phyloP scores from a whole-genome alignment of 441 rosid genomes.

The Biscutella laevigata region DNA sequence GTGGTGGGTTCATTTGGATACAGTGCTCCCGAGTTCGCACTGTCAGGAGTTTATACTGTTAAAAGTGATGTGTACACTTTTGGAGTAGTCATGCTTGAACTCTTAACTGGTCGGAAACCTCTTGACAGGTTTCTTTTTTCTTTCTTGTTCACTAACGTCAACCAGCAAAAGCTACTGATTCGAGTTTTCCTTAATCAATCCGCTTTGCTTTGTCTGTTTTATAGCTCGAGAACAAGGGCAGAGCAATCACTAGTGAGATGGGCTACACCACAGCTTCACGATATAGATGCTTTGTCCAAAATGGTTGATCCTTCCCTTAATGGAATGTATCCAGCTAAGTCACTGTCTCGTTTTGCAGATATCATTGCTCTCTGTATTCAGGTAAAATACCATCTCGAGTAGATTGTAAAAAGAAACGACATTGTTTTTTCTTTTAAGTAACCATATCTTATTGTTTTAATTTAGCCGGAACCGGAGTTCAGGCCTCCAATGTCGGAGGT shows the following conservation, averaged over 20 bases:
- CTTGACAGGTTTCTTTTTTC: constrained; percentile 76
- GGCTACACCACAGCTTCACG: constrained; percentile 98
- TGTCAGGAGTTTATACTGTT: constrained; percentile 87
- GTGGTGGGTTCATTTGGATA: constrained; percentile 93
- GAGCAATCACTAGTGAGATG: constrained; percentile 96
- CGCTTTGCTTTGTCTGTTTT: constrained; percentile 4
- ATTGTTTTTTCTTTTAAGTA: neutral
- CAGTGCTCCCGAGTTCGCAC: constrained; percentile 91
- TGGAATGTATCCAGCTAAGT: constrained; percentile 96
- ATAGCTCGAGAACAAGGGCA: constrained; percentile 69
- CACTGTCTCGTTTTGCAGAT: constrained; percentile 93
- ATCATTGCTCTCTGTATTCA: constrained; percentile 90
- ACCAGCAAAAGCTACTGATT: neutral
- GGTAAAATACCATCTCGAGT: constrained; percentile 33
- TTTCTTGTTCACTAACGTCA: too few relatives aligned
- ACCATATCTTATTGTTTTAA: neutral
- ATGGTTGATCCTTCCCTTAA: constrained; percentile 91
- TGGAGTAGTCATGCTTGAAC: constrained; percentile 95
- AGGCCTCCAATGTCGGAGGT: constrained; percentile 98
- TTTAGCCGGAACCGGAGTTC: constrained; percentile 91
- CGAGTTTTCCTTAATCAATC: neutral
- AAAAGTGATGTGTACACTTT: constrained; percentile 96
- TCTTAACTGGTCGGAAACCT: constrained; percentile 93
- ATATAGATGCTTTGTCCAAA: constrained; percentile 85
- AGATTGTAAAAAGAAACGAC: neutral